Base-by-base conservation (phyloP, 176 grass and related monocot species). In the Phyllostachys edulis region DNA sequence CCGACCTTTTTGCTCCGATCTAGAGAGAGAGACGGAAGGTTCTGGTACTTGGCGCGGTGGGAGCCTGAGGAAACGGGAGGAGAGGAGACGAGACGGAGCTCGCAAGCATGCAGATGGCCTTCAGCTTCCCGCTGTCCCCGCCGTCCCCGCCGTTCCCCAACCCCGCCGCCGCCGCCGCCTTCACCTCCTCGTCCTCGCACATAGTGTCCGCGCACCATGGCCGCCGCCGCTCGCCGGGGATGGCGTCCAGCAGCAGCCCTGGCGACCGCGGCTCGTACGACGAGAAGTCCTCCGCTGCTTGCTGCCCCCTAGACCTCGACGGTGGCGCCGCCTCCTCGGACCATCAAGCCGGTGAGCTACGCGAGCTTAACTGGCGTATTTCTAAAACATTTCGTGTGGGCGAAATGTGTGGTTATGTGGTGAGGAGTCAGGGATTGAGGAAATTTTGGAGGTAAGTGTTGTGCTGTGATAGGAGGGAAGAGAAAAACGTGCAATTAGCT, bases 341-440 rank as follows among this genome's bases (percentile, higher is more conserved):
- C 29, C 54, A 21, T 42, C 32, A 39, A 8, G 26, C 64, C 13
- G 86, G 95, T 97, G 86, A 92, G 86, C 64, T 26, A 26, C 76
- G 46, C 50, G 32, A 18, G 8, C 14, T 76, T 87, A 71, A 32
- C 38, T 69, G 18, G 4, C 57, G 29, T 64, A 63, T 63, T 65
- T 77, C 3, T 14, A 17, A 7, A 6, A 27, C 15, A 64, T 54
- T 76, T 87, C 37, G 80, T 29, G 67, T n/a, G n/a, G n/a, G n/a
- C n/a, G n/a, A n/a, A n/a, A n/a, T n/a, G n/a, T 44, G 57, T 32
- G 39, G 59, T 46, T 60, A 2, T 84, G 40, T 14, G 6, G 4
- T 32, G 36, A 37, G 40, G 62, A 54, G 15, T 69, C 3, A 7
- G 34, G 76, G 7, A 34, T 45, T 41, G 40, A 10, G 54, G 24